Percentiles rank a stretch among this genome's conserved stretches.
phyloP scores from a whole-genome alignment of 2,329 filamentous ascomycete species.

The Aureobasidium pullulans region DNA sequence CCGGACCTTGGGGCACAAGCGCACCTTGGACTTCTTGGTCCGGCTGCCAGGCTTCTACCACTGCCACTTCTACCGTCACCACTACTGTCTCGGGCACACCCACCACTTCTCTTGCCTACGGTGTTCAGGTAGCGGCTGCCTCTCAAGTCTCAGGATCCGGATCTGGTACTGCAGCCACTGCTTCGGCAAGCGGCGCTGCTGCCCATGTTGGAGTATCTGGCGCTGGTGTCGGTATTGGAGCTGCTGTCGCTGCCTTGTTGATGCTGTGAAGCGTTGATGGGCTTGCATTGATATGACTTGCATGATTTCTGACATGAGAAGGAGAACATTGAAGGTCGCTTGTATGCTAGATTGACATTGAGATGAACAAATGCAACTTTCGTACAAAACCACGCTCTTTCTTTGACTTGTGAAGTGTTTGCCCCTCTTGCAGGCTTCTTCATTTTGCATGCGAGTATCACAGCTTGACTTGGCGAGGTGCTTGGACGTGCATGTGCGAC shows the following conservation, averaged over 20 bases:
- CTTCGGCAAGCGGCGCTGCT: constrained; percentile 20
- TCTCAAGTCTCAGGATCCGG: constrained; percentile 14
- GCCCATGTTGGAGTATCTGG: constrained; percentile 21
- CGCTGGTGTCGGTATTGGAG: constrained; percentile 23
- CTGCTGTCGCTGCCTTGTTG: constrained; percentile 25
- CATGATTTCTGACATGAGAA: neutral
- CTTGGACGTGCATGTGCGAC: too few species aligned
- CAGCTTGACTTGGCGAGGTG: too few species aligned
- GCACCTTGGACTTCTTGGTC: constrained; percentile 31
- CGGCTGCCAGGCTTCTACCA: constrained; percentile 27
- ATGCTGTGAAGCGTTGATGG: constrained; percentile 20
- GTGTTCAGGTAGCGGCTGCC: constrained; percentile 24
- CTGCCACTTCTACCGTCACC: constrained; percentile 23
- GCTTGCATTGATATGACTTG: neutral
- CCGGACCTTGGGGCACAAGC: constrained; percentile 23
- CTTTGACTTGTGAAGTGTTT: neutral
- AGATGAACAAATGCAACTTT: neutral
- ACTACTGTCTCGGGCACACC: constrained; percentile 21
- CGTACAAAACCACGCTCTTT: neutral
- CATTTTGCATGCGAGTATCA: neutral
- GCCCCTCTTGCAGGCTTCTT: neutral
- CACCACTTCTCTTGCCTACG: constrained; percentile 23
- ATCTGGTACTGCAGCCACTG: constrained; percentile 14
- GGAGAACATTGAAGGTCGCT: too few species aligned
- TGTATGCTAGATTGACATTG: neutral